A percentile compares a stretch with the other conserved stretches of the same genome.
Conservation (phyloP, 2,329 filamentous ascomycete species). For the Fusarium brachygibbosum region DNA sequence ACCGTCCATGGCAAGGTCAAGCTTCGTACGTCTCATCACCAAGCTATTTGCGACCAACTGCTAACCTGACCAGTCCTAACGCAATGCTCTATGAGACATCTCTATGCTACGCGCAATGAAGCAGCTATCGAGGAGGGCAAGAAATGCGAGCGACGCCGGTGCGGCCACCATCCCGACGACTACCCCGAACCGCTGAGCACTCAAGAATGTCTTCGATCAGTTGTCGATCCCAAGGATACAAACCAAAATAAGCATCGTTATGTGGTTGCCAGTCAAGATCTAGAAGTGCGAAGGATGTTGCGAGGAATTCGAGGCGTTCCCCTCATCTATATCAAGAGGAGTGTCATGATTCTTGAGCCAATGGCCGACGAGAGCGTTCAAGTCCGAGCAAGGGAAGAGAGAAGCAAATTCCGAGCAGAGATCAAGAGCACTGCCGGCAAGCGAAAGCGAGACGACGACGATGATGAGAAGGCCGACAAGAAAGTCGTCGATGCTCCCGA, state of each 20-base stretch:
- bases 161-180: slow-evolving; percentile 80
- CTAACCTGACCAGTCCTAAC: slow-evolving; percentile 74
- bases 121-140: slow-evolving; percentile 82
- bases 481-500: slow-evolving; percentile 20
- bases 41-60: slow-evolving; percentile 6
- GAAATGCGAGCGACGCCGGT: slow-evolving; percentile 79
- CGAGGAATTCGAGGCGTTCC: slow-evolving; percentile 79
- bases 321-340: slow-evolving; percentile 81
- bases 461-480: slow-evolving; percentile 44
- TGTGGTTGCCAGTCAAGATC: slow-evolving; percentile 80
- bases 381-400: slow-evolving; percentile 76
- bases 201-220: slow-evolving; percentile 76
- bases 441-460: slow-evolving; percentile 65
- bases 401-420: slow-evolving; percentile 79
- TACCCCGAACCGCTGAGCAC: slow-evolving; percentile 78
- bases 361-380: slow-evolving; percentile 78
- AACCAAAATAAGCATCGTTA: slow-evolving; percentile 83
- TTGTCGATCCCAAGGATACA: slow-evolving; percentile 82
- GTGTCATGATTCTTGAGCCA: slow-evolving; percentile 79
- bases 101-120: slow-evolving; percentile 74
- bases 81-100: slow-evolving; percentile 83
- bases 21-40: slow-evolving; percentile 69
- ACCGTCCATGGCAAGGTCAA: slow-evolving; percentile 91
- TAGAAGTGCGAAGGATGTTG: slow-evolving; percentile 72
- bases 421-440: slow-evolving; percentile 67